These are phyloP conservation scores for Solanum aculeatissimum DNA, from an alignment of 305 asterid species.

Conservation along the genomic window DNA sequence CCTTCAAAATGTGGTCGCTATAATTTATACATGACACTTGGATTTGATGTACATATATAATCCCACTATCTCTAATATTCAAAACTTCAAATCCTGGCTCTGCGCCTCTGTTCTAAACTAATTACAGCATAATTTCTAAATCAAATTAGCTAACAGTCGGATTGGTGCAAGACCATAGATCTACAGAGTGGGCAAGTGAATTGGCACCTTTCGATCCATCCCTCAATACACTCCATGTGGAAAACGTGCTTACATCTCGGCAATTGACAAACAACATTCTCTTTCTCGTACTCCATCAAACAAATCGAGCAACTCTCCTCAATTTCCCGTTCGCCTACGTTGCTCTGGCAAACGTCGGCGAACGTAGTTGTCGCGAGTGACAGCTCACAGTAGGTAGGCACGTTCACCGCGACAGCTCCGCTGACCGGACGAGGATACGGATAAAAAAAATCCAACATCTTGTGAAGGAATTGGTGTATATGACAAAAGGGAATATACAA, in stretches of 20 bases:
- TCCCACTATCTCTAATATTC: not conserved
- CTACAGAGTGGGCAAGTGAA: slow-evolving; percentile 66
- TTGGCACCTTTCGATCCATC: slow-evolving; percentile 44
- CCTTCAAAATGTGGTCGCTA: not conserved
- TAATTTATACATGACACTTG: not conserved
- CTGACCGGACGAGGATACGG: not conserved
- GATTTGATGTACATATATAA: not conserved
- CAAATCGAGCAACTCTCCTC: slow-evolving; percentile 42
- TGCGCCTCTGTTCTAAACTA: not conserved
- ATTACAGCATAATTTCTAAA: not conserved
- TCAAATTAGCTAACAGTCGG: not conserved
- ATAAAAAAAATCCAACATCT: slow-evolving; percentile 5
- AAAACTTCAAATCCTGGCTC: not conserved
- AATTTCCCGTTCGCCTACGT: not conserved
- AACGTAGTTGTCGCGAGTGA: not conserved
- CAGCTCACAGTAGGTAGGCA: not conserved
- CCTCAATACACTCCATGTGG: slow-evolving; percentile 41
- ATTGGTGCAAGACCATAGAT: slow-evolving; percentile 5
- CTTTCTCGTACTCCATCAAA: slow-evolving; percentile 30
- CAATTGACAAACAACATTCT: slow-evolving; percentile 33
- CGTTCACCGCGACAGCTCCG: not conserved
- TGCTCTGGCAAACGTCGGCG: not conserved
- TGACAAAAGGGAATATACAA: slow-evolving; percentile 21
- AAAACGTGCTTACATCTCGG: slow-evolving; percentile 45
- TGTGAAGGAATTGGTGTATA: not conserved